Base-by-base conservation (phyloP, 345 rosid genomes). In the Cardamine resedifolia region DNA sequence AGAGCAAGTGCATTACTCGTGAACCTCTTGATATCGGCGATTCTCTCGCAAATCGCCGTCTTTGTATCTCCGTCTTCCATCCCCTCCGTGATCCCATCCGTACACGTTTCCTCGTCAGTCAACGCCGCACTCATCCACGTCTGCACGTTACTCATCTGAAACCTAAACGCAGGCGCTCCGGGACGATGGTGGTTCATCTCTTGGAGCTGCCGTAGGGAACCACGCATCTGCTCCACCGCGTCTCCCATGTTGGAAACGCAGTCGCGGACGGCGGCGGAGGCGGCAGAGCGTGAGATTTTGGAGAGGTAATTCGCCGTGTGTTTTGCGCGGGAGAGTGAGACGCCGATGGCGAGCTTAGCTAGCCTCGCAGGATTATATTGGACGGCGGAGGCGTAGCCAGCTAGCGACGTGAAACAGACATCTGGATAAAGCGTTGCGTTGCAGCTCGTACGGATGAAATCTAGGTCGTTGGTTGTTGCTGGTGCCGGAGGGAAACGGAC, bases 121-220 rank as follows among this genome's bases (percentile, higher is more conserved):
- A 93, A 58, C 7, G 97, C 93, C 0, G 98, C 90, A 80, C 98
- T 93, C 86, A 93, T 89, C 98, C 98, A 93, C 50, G 96, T 93
- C 79, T 88, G 82, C 28, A 93, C 96, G 76, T 93, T 92, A 47
- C 91, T 86, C 86, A 92, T 83, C 72, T 80, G 86, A 77, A 90
- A 92, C 82, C 83, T 70, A 62, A 90, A 87, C 51, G 82, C 60
- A 69, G 83, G 82, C 20, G 78, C 38, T 52, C 85, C 79, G 1
- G 80, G 67, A 10, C 36, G 70, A 39, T 60, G 81, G 64, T 27
- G 81, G 31, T 77, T 80, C 10, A 88, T 73, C 76, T 79, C 80
- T 6, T 85, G 69, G 82, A 92, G 85, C 88, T 90, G 96, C 65
- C 71, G 82, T 15, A 90, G 70, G 26, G 98, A 93, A 18, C 88